These are phyloP conservation scores for Nasturtium officinale DNA, from an alignment of 345 rosid genomes.

Conservation along the genomic window DNA sequence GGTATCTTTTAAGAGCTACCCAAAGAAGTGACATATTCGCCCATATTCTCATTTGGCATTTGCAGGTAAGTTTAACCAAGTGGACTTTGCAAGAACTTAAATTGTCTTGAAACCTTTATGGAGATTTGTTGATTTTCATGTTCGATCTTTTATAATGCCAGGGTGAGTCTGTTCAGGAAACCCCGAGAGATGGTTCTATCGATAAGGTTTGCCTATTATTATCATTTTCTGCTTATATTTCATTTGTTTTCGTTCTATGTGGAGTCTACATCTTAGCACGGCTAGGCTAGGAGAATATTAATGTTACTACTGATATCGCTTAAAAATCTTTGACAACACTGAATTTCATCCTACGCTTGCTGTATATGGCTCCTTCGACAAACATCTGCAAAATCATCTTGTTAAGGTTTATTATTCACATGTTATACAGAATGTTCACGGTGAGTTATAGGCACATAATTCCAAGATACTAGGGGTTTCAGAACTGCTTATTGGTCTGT, in stretches of 20 bases:
- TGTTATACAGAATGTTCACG: background rate
- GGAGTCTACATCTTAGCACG: conserved; percentile 25
- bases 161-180: conserved; percentile 83
- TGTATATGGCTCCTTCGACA: conserved; percentile 2
- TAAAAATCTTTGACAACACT: conserved; percentile 11
- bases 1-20: conserved; percentile 96
- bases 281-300: background rate
- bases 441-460: background rate
- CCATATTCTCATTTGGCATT: conserved; percentile 97
- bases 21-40: conserved; percentile 96
- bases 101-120: conserved; percentile 10
- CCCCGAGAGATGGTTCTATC: conserved; percentile 61
- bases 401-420: conserved; percentile 16
- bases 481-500: conserved; percentile 19
- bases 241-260: conserved; percentile 8
- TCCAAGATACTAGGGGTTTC: conserved; percentile 19
- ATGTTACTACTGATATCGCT: conserved; percentile 5
- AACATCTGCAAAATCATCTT: background rate
- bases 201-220: conserved; percentile 57
- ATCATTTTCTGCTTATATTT: conserved; percentile 17
- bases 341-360: conserved; percentile 15
- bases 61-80: conserved; percentile 61
- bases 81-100: conserved; percentile 30
- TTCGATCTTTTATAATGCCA: conserved; percentile 46
- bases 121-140: conserved; percentile 31